A percentile compares a stretch with the other conserved stretches of the same genome.
Conservation (phyloP, 768 basidiomycete species). For the Suillus bovinus region DNA sequence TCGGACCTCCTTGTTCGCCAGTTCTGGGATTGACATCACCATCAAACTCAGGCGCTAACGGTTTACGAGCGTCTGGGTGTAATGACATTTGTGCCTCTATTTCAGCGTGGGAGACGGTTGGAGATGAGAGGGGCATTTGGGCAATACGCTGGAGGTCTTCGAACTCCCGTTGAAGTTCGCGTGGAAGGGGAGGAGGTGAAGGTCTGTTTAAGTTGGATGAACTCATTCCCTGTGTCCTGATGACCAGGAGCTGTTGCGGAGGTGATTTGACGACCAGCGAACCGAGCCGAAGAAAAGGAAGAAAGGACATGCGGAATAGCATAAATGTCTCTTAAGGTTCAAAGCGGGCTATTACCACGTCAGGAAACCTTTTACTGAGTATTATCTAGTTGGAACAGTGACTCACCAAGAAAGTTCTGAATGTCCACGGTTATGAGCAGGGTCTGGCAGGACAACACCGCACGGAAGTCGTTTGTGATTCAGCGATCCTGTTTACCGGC, state of each 20-base stretch:
- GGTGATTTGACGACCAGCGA: not conserved
- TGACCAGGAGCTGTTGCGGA: not conserved
- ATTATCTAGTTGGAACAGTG: not conserved
- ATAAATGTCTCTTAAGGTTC: not conserved
- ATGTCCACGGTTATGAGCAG: too few species aligned
- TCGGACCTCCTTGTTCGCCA: conserved; percentile 86
- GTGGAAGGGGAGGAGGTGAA: conserved; percentile 73
- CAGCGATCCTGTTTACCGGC: conserved; percentile 1
- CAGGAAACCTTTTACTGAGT: not conserved
- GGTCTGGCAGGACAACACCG: too few species aligned
- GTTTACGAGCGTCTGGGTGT: conserved; percentile 70
- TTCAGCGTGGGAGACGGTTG: conserved; percentile 29
- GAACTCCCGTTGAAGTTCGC: conserved; percentile 79
- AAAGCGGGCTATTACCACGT: not conserved
- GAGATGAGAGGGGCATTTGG: conserved; percentile 41
- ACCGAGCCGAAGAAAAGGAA: not conserved
- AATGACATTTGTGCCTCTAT: conserved; percentile 45
- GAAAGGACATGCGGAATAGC: not conserved
- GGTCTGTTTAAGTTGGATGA: conserved; percentile 53
- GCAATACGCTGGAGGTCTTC: conserved; percentile 76
- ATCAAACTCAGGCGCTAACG: conserved; percentile 67
- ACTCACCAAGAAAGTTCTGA: not conserved
- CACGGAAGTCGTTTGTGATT: not conserved
- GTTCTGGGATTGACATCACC: conserved; percentile 81
- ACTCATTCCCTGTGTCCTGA: conserved; percentile 19